Evolutionary conservation across 1,139 yeast species (phyloP), one percentile per base, ranked within the genome.

Genomic region (Candida frijolesensis): DNA sequence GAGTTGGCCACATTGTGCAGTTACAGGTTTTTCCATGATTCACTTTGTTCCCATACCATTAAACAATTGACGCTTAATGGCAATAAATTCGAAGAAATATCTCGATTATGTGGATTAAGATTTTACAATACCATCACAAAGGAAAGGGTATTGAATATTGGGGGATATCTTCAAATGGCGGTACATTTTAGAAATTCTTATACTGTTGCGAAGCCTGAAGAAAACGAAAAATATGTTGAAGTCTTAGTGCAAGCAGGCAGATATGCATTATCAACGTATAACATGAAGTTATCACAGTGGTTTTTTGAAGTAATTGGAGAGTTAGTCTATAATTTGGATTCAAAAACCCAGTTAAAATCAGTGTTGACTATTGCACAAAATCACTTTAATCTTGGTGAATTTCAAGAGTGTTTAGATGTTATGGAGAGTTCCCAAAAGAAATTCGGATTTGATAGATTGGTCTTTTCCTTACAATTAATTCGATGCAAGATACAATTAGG

Each of bases 21-120:
- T 48, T 79, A 57, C 61, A 68, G 51, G 48, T 79, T 64, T 64
- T 57, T 61, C 54, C 84, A 72, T 57, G 67, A 77, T 58, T 57
- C 75, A 30, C 54, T 78, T 51, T 61, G 72, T 51, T 57, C 60
- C 5, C 54, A 56, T 19, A 50, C 74, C 2, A 49, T 66, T n/a
- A 61, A 61, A 27, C 68, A 67, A 19, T 51, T 75, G 54, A 55
- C 62, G 30, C 51, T 55, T 0, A 54, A 54, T 0, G 60, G 62
- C 22, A 19, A 19, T 1, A 74, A 72, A 48, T 64, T 72, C 5
- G 60, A 63, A 16, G 63, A 64, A 19, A 63, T 63, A 32, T 81
- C 80, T 50, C 65, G 76, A 37, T 48, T 61, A 4, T 75, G 80
- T 61, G 85, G 82, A 0, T 56, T 80, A 47, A 62, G 82, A 18